phyloP scores from a whole-genome alignment of 805 yeast genomes.

The Schwanniomyces vanrijiae region DNA sequence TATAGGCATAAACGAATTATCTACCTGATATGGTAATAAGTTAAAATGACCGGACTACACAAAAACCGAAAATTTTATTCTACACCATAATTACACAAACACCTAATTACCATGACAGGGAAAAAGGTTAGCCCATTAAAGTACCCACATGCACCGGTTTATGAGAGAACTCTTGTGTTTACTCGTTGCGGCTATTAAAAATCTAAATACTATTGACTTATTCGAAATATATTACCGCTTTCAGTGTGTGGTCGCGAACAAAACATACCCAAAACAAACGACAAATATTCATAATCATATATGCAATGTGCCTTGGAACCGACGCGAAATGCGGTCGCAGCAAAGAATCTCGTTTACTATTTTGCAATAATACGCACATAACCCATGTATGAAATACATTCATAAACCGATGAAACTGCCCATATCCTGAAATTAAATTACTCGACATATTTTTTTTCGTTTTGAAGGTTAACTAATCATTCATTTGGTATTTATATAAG shows the following conservation, averaged over 20 bases:
- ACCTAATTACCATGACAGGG: not conserved
- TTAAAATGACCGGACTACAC: not conserved
- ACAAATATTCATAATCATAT: not conserved
- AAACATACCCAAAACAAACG: not conserved
- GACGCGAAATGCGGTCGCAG: slow-evolving; percentile 1
- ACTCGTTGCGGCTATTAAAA: not conserved
- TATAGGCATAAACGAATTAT: not conserved
- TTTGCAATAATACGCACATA: not conserved
- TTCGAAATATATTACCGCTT: not conserved
- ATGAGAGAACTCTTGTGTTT: not conserved
- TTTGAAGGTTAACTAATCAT: not conserved
- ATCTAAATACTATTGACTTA: not conserved
- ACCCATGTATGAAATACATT: not conserved
- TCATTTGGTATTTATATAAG: not conserved
- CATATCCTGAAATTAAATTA: not conserved
- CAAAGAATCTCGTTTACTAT: not conserved
- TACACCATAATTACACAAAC: not conserved
- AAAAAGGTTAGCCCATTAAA: not conserved
- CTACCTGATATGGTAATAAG: not conserved
- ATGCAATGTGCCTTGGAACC: not conserved
- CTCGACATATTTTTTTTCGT: not conserved
- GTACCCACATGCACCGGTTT: not conserved
- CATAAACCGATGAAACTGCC: not conserved
- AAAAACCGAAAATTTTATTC: too few relatives aligned
- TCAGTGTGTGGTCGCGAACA: not conserved